Evolutionary conservation across 805 yeast species (phyloP).

Genomic region (Candida ovalis): DNA sequence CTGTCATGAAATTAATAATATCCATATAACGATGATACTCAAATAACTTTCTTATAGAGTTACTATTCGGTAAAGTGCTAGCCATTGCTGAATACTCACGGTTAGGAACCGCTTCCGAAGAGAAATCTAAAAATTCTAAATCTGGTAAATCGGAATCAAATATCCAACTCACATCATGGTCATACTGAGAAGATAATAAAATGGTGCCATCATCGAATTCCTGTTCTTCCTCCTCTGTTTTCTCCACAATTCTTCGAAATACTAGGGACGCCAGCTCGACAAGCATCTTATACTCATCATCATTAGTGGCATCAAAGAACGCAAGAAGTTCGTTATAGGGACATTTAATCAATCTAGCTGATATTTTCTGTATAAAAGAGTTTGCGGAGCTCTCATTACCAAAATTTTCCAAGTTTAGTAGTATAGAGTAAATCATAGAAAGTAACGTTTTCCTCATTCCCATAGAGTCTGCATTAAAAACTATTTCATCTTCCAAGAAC

Average conservation of each 20-base stretch:
- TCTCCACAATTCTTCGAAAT: background rate
- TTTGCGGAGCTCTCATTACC: background rate
- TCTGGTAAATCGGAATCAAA: background rate
- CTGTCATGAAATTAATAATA: background rate
- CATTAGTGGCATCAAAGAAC: background rate
- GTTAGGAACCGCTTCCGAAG: background rate
- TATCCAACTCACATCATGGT: background rate
- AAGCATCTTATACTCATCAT: background rate
- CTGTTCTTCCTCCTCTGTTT: background rate
- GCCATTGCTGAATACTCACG: background rate
- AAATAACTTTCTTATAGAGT: background rate
- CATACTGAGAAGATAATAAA: background rate
- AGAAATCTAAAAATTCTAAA: background rate
- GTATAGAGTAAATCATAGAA: conserved; percentile 5
- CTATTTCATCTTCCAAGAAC: background rate
- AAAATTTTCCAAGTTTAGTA: background rate
- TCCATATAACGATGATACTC: background rate
- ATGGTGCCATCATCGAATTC: background rate
- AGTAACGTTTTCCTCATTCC: conserved; percentile 11
- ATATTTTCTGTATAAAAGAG: background rate
- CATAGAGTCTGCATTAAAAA: conserved; percentile 16
- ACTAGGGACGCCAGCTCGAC: background rate
- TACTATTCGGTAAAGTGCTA: background rate
- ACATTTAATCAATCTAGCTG: background rate
- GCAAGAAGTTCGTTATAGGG: background rate